Evolutionary conservation across 176 grass and related monocot genomes (phyloP).

Genomic region (Triticum monococcum): DNA sequence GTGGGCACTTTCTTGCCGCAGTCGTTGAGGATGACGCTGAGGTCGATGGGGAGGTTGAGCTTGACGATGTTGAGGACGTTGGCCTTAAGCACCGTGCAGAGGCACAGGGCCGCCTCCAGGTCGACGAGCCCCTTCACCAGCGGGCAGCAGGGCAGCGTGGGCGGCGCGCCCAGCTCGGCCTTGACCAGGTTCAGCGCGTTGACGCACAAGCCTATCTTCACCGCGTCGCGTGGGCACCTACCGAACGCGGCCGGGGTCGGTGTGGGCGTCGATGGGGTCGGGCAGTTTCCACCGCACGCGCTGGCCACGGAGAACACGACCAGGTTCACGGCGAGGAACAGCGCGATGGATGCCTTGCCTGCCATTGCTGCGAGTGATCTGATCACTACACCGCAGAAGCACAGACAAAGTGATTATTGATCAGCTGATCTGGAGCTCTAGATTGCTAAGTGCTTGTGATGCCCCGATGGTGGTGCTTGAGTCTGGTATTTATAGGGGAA

Average conservation of each 20-base stretch:
- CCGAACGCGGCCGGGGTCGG: background rate
- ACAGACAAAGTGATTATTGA: background rate
- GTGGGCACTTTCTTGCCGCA: slow-evolving; percentile 38
- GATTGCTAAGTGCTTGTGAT: background rate
- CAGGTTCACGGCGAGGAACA: slow-evolving; percentile 40
- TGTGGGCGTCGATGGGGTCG: background rate
- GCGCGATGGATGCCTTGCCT: slow-evolving; percentile 23
- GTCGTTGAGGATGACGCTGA: slow-evolving; percentile 65
- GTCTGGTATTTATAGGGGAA: background rate
- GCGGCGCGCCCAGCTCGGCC: slow-evolving; percentile 27
- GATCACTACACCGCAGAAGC: background rate
- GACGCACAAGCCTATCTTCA: slow-evolving; percentile 50
- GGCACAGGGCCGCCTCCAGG: slow-evolving; percentile 73
- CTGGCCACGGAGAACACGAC: slow-evolving; percentile 30
- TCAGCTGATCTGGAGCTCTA: background rate
- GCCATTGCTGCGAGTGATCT: slow-evolving; percentile 29
- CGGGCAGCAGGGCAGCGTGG: slow-evolving; percentile 59
- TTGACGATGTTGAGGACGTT: slow-evolving; percentile 36
- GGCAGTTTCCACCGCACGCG: background rate
- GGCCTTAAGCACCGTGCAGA: slow-evolving; percentile 78
- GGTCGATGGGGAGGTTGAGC: slow-evolving; percentile 49
- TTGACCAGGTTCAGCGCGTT: slow-evolving; percentile 43
- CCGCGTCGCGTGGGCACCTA: slow-evolving; percentile 46
- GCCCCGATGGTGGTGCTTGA: background rate
- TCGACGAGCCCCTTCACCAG: slow-evolving; percentile 77